These are phyloP conservation scores for Filosporella fistucella DNA, from an alignment of 495 filamentous ascomycete species.

Conservation along the genomic window DNA sequence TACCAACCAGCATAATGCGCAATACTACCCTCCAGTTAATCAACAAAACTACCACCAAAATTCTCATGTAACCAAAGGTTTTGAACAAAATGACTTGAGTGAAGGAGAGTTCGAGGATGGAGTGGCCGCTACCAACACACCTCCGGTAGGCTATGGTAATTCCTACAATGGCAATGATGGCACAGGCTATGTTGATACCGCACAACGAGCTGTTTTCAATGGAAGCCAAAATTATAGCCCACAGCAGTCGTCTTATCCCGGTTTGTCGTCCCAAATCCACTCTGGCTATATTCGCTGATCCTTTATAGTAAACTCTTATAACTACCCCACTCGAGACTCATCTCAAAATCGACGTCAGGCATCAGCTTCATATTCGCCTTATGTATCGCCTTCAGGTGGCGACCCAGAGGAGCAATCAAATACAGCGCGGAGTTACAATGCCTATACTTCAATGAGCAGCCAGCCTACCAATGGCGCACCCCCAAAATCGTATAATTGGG, in stretches of 20 bases:
- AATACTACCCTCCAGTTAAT: constrained; percentile 8
- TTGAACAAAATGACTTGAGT: constrained; percentile 74
- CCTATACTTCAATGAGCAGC: constrained; percentile 4
- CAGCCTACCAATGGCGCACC: background rate
- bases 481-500: constrained; percentile 1
- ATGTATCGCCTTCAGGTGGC: constrained; percentile 41
- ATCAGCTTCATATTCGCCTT: constrained; percentile 49
- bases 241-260: constrained; percentile 6
- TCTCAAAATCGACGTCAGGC: constrained; percentile 22
- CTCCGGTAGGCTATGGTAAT: constrained; percentile 10
- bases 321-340: constrained; percentile 24
- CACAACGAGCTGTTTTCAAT: constrained; percentile 16
- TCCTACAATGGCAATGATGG: constrained; percentile 13
- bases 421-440: background rate
- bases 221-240: constrained; percentile 11
- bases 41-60: constrained; percentile 13
- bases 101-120: constrained; percentile 52
- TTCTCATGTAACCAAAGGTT: constrained; percentile 20
- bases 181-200: constrained; percentile 13
- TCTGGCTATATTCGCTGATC: background rate
- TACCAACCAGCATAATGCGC: constrained; percentile 10
- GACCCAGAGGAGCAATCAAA: constrained; percentile 20
- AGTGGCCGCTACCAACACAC: background rate
- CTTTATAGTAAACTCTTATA: constrained; percentile 19
- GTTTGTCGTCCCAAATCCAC: constrained; percentile 2